Percentiles rank a stretch among this genome's conserved stretches.
phyloP scores from a whole-genome alignment of 768 basidiomycete species.

The Serendipita sp. region DNA sequence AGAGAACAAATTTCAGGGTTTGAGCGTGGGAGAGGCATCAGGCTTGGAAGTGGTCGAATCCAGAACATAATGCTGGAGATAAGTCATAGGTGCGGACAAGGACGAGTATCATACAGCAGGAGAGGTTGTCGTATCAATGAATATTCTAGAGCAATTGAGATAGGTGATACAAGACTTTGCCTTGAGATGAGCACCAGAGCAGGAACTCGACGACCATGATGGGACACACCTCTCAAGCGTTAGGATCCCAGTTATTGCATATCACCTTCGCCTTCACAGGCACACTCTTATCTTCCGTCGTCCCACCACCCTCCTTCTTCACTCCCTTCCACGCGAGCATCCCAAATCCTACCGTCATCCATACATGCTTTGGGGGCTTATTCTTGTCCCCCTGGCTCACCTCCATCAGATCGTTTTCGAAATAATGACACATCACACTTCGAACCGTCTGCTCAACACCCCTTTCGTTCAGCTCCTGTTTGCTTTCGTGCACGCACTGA shows the following conservation, averaged over 20 bases:
- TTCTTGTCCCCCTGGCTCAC: neutral
- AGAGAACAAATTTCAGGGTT: too few species aligned
- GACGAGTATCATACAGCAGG: too few species aligned
- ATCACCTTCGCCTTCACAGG: conserved; percentile 1
- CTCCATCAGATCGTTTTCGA: neutral
- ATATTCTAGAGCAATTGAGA: too few species aligned
- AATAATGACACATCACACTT: neutral
- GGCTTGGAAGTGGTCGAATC: too few species aligned
- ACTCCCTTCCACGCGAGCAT: neutral
- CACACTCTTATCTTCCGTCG: neutral
- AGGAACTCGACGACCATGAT: too few species aligned
- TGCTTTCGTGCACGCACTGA: neutral
- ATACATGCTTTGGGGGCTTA: neutral
- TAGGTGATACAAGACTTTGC: too few species aligned
- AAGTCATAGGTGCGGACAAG: too few species aligned
- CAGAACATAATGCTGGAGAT: too few species aligned
- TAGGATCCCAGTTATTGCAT: neutral
- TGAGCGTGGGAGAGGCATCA: too few species aligned
- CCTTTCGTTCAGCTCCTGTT: neutral
- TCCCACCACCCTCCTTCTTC: neutral
- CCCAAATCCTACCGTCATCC: neutral
- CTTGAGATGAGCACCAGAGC: too few species aligned
- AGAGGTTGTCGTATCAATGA: too few species aligned
- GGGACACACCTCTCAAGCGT: neutral
- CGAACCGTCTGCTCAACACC: neutral